Conservation (phyloP, 2,329 filamentous ascomycete genomes). For the Aspergillus arachidicola region DNA sequence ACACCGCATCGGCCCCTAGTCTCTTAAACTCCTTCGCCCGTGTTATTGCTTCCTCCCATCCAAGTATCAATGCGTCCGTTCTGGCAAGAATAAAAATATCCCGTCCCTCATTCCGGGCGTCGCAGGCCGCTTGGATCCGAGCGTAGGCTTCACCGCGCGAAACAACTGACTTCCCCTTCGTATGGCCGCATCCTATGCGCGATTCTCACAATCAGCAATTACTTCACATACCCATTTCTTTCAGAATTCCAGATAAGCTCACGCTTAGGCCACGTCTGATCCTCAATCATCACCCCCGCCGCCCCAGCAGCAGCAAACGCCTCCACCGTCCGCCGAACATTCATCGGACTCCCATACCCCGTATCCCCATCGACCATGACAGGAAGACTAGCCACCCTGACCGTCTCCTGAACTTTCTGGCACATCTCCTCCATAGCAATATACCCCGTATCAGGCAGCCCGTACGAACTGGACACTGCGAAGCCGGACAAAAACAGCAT, state of each 20-base stretch:
- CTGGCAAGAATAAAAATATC: constrained; percentile 53
- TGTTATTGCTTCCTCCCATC: constrained; percentile 51
- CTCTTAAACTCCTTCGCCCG: constrained; percentile 40
- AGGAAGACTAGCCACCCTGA: constrained; percentile 42
- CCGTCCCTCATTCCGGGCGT: constrained; percentile 48
- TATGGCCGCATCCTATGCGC: constrained; percentile 46
- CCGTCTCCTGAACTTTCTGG: constrained; percentile 48
- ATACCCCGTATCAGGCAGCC: constrained; percentile 53
- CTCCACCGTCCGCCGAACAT: constrained; percentile 50
- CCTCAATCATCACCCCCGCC: constrained; percentile 49
- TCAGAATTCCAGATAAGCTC: constrained; percentile 10
- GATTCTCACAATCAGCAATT: background rate
- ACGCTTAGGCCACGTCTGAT: constrained; percentile 55
- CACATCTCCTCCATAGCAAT: constrained; percentile 53
- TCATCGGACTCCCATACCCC: constrained; percentile 53
- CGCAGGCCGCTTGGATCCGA: constrained; percentile 49
- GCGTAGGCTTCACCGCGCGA: constrained; percentile 50
- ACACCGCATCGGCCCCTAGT: constrained; percentile 49
- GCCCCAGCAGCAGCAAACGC: constrained; percentile 45
- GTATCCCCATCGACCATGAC: constrained; percentile 54
- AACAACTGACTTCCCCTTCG: constrained; percentile 51
- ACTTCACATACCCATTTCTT: background rate
- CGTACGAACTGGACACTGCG: constrained; percentile 43
- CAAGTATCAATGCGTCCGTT: constrained; percentile 43
- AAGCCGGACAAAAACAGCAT: constrained; percentile 50